Evolutionary conservation across 2,329 filamentous ascomycete species (phyloP).

Genomic region (Orbilia blumenaviensis): DNA sequence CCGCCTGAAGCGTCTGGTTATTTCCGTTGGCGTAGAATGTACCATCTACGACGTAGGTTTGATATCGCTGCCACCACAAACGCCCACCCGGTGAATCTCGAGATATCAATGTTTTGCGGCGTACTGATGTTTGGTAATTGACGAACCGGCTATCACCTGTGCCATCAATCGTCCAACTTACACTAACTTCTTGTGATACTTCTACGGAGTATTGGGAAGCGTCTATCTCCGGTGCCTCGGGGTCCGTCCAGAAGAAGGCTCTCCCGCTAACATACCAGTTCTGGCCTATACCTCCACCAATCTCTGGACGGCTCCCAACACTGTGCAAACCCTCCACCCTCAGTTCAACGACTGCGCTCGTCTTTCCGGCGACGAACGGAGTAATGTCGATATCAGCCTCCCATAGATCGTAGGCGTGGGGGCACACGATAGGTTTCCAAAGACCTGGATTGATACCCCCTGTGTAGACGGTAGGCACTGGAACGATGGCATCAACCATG

Average conservation of each 20-base stretch:
- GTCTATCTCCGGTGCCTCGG: conserved; percentile 64
- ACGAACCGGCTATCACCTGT: neutral
- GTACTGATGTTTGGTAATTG: conserved; percentile 20
- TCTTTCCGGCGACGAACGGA: conserved; percentile 66
- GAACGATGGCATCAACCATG: conserved; percentile 80
- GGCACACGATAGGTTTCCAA: conserved; percentile 80
- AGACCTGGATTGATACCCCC: conserved; percentile 80
- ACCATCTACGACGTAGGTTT: conserved; percentile 31
- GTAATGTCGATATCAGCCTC: conserved; percentile 86
- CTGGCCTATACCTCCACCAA: conserved; percentile 65
- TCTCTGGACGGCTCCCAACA: neutral
- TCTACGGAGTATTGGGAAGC: conserved; percentile 5
- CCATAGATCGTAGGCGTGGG: conserved; percentile 79
- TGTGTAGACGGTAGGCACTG: conserved; percentile 83
- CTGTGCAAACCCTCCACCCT: conserved; percentile 31
- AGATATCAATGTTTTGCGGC: neutral
- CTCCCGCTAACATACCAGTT: conserved; percentile 82
- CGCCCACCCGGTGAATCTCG: neutral
- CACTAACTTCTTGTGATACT: neutral
- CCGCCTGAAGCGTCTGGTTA: conserved; percentile 34
- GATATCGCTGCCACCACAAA: conserved; percentile 4
- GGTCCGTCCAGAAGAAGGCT: conserved; percentile 78
- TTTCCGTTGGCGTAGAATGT: conserved; percentile 31
- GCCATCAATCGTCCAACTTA: conserved; percentile 10
- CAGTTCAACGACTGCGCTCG: conserved; percentile 25